Evolutionary conservation across 1,284 basidiomycete genomes (phyloP).

Genomic region (Apiotrichum montevideense): DNA sequence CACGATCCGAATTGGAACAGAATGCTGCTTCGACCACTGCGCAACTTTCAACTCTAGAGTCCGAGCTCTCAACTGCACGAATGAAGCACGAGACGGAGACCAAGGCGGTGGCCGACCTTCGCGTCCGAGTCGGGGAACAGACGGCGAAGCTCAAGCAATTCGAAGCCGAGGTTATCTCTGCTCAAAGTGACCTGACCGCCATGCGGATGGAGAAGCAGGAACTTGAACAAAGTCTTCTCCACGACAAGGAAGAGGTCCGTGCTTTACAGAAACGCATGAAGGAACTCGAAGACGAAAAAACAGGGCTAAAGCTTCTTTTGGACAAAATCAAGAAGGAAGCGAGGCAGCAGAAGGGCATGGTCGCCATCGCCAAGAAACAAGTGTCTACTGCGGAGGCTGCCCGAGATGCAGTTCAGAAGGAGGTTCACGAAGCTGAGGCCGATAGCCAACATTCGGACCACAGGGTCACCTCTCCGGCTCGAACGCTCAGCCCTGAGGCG

Average conservation of each 20-base stretch:
- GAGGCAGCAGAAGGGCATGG: conserved; percentile 88
- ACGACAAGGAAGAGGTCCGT: conserved; percentile 91
- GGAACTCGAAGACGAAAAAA: conserved; percentile 70
- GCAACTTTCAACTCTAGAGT: conserved; percentile 46
- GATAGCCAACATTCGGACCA: conserved; percentile 8
- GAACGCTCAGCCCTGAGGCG: conserved; percentile 47
- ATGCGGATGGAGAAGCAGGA: conserved; percentile 86
- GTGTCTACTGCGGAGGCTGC: conserved; percentile 76
- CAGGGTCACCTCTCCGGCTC: conserved; percentile 53
- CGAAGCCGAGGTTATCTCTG: conserved; percentile 74
- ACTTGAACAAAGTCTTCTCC: conserved; percentile 75
- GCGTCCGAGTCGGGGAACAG: conserved; percentile 67
- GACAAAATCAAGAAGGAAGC: conserved; percentile 91
- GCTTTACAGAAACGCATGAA: conserved; percentile 80
- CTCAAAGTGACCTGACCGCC: conserved; percentile 87
- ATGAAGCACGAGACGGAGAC: conserved; percentile 81
- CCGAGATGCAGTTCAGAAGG: conserved; percentile 63
- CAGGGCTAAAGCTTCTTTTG: conserved; percentile 63
- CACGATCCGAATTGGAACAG: conserved; percentile 42
- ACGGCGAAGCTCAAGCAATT: conserved; percentile 66
- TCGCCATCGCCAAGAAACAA: conserved; percentile 94
- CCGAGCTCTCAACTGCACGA: conserved; percentile 46
- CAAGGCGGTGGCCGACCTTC: conserved; percentile 64
- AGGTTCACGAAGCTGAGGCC: conserved; percentile 53
- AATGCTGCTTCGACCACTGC: conserved; percentile 59